These are phyloP conservation scores for Chrysosporium queenslandicum DNA, from an alignment of 2,329 filamentous ascomycete genomes.

Conservation along the genomic window DNA sequence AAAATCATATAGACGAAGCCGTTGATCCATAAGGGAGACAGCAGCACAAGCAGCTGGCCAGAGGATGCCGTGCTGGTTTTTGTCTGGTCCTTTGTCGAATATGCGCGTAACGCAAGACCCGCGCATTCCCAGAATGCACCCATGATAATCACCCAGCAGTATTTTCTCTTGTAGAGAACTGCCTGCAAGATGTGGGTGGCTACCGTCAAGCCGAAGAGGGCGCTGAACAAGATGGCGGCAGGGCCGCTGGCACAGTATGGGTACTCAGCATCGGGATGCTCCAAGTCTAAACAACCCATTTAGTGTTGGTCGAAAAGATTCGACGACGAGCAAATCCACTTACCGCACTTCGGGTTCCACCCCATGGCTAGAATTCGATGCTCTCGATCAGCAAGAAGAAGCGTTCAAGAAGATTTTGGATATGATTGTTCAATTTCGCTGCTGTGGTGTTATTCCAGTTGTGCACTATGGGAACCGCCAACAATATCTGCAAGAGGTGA, in stretches of 20 bases:
- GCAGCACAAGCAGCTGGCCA: constrained; percentile 28
- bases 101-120: constrained; percentile 12
- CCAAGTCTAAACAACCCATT: background rate
- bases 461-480: too few relatives aligned
- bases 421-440: too few relatives aligned
- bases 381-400: too few relatives aligned
- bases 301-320: too few relatives aligned
- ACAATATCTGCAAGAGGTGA: too few relatives aligned
- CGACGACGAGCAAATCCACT: too few relatives aligned
- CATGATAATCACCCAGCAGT: constrained; percentile 17
- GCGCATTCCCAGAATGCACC: constrained; percentile 12
- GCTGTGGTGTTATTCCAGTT: too few relatives aligned
- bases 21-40: constrained; percentile 20
- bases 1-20: constrained; percentile 37
- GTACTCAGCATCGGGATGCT: constrained; percentile 12
- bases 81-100: constrained; percentile 6
- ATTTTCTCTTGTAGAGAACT: constrained; percentile 12
- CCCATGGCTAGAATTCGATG: too few relatives aligned
- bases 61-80: constrained; percentile 11
- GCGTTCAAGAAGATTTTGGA: too few relatives aligned
- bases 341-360: too few relatives aligned
- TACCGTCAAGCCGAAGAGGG: constrained; percentile 7
- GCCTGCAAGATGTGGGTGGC: constrained; percentile 14
- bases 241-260: background rate
- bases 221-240: constrained; percentile 15